Evolutionary conservation across 352 stramenopile species (phyloP).

Genomic region (Plasmopara halstedii): DNA sequence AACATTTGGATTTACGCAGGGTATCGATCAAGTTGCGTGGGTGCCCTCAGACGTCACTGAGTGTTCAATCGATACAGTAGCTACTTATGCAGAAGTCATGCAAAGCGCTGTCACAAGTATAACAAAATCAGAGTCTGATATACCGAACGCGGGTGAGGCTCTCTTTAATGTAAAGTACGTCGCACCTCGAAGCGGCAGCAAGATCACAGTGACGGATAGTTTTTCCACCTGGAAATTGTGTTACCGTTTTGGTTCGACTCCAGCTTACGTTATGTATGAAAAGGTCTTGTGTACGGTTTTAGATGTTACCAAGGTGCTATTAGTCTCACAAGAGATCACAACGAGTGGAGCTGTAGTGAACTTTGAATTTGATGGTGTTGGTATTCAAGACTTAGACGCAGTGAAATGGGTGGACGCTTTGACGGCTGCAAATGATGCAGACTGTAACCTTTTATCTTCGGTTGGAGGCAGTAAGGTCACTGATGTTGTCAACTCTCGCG

Average conservation of each 20-base stretch:
- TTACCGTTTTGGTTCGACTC: slow-evolving; percentile 54
- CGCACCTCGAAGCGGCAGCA: slow-evolving; percentile 10
- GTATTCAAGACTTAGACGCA: slow-evolving; percentile 50
- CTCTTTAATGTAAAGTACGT: slow-evolving; percentile 35
- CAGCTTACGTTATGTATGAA: slow-evolving; percentile 49
- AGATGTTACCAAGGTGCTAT: slow-evolving; percentile 36
- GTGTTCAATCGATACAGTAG: slow-evolving; percentile 26
- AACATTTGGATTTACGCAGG: slow-evolving; percentile 55
- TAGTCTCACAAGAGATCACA: slow-evolving; percentile 27
- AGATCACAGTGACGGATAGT: slow-evolving; percentile 2
- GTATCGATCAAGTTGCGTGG: slow-evolving; percentile 53
- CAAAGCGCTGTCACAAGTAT: slow-evolving; percentile 24
- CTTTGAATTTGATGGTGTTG: slow-evolving; percentile 52
- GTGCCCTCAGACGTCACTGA: slow-evolving; percentile 35
- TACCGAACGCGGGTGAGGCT: slow-evolving; percentile 31
- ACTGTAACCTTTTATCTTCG: slow-evolving; percentile 32
- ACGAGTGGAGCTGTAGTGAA: slow-evolving; percentile 34
- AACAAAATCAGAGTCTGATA: slow-evolving; percentile 17
- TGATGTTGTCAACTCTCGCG: slow-evolving; percentile 29
- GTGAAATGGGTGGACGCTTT: slow-evolving; percentile 44
- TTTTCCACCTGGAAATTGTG: slow-evolving; percentile 63
- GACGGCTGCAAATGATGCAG: slow-evolving; percentile 18
- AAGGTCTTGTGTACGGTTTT: slow-evolving; percentile 49
- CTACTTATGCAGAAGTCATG: slow-evolving; percentile 34
- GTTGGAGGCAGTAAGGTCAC: slow-evolving; percentile 30